Evolutionary conservation across 1,139 yeast genomes (phyloP).

Genomic region (Taphrina confusa): DNA sequence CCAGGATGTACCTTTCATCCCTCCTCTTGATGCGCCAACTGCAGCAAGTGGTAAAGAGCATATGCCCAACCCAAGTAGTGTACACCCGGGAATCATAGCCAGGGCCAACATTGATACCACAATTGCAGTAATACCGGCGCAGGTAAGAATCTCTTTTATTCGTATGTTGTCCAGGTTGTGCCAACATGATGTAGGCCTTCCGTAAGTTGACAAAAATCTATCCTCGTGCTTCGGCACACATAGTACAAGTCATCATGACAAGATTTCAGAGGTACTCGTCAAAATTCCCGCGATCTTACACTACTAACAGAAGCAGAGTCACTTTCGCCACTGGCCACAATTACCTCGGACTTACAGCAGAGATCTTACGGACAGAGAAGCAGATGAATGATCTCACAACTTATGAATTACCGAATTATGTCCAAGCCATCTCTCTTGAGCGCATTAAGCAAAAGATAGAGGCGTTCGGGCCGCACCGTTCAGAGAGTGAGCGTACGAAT

Average conservation of each 20-base stretch:
- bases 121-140: conserved; percentile 85
- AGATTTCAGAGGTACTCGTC: conserved; percentile 62
- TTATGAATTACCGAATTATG: conserved; percentile 61
- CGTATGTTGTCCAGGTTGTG: background rate
- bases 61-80: conserved; percentile 1
- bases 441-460: conserved; percentile 6
- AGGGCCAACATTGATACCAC: conserved; percentile 70
- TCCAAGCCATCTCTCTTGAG: conserved; percentile 45
- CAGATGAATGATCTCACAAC: conserved; percentile 58
- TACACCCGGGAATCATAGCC: conserved; percentile 54
- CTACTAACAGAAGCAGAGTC: conserved; percentile 50
- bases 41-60: background rate
- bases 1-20: conserved; percentile 24
- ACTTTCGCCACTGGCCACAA: conserved; percentile 87
- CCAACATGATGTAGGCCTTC: conserved; percentile 55
- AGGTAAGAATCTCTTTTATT: conserved; percentile 39
- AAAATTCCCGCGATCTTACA: background rate
- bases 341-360: conserved; percentile 80
- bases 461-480: background rate
- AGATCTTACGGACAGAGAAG: conserved; percentile 75
- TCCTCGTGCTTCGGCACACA: conserved; percentile 90
- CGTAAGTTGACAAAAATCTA: conserved; percentile 68
- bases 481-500: background rate
- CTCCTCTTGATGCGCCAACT: conserved; percentile 17
- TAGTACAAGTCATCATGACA: conserved; percentile 87